Base-by-base conservation (phyloP, 208 protist genomes). In the Crithidia brevicula region DNA sequence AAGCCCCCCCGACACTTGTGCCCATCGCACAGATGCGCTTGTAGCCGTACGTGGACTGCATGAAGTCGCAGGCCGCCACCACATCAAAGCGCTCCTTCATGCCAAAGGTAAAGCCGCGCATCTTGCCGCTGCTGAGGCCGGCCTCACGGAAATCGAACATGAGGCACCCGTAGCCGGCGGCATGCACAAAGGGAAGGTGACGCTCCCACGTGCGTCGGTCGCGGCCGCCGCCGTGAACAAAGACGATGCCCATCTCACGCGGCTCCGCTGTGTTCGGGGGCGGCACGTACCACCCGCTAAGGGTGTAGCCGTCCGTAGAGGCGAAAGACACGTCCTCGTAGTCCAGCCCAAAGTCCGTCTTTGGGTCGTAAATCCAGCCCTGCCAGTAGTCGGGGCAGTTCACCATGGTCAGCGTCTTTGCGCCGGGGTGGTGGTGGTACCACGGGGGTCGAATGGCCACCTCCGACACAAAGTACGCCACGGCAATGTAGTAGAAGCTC, bases 111-210 rank as follows among this genome's bases (percentile, higher is more conserved):
- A 96, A 94, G 23, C 93, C 93, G 28, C 85, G 82, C 74, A 82
- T 87, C 33, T 82, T 89, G 23, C 90, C 90, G 77, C 89, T 85
- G 71, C 89, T 95, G 20, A 92, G 70, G 28, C 93, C 93, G 46
- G 94, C 90, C 66, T 97, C 91, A 16, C 88, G 82, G 33, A 97
- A 88, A 60, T 97, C 93, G 65, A 97, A 97, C n/a, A 97, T 66
- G 33, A 97, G 64, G 45, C 82, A 88, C 25, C 80, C 80, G 72
- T 93, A 97, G 36, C 93, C 93, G 6, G 70, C 79, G 42, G 88
- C 79, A 71, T 95, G 90, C 11, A 97, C 49, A 43, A 96, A 93
- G 7, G 87, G 89, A 11, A 96, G 66, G 60, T 97, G 93, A 1
- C 93, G 88, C 42, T 92, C 78, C 89, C 89, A 97, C n/a, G 93